These are phyloP conservation scores for Euphorbia celastroides DNA, from an alignment of 441 rosid genomes.

Conservation along the genomic window DNA sequence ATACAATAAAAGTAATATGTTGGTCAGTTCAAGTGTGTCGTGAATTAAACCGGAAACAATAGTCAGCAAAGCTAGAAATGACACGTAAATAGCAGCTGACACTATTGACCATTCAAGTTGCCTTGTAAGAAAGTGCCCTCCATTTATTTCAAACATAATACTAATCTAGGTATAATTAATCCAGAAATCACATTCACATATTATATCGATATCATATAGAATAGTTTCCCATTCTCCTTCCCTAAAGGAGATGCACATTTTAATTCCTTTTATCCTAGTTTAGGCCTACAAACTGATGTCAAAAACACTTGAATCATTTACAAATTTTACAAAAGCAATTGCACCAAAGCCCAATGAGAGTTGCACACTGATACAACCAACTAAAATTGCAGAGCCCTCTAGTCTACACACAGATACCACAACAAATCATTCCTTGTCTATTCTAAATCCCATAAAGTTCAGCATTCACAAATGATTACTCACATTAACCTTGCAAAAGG, in stretches of 20 bases:
- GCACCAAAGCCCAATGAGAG: neutral
- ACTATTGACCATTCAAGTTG: neutral
- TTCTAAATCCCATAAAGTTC: neutral
- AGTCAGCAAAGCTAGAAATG: neutral
- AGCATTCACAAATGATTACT: neutral
- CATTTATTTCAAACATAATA: neutral
- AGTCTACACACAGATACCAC: neutral
- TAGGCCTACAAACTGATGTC: neutral
- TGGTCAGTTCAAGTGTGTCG: neutral
- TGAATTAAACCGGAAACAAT: neutral
- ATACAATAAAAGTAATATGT: neutral
- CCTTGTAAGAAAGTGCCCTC: neutral
- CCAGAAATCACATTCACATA: neutral
- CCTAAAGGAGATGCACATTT: neutral
- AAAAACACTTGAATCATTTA: neutral
- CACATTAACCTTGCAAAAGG: neutral
- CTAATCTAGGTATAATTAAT: neutral
- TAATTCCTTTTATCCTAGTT: neutral
- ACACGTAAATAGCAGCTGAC: neutral
- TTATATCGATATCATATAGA: neutral
- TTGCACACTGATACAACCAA: neutral
- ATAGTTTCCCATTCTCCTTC: neutral
- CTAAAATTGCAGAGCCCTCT: constrained; percentile 4
- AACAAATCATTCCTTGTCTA: neutral
- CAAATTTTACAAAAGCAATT: neutral